Evolutionary conservation across 2,329 filamentous ascomycete species (phyloP), one percentile per base, ranked within the genome.

Genomic region (Epicoccum sorghinum): DNA sequence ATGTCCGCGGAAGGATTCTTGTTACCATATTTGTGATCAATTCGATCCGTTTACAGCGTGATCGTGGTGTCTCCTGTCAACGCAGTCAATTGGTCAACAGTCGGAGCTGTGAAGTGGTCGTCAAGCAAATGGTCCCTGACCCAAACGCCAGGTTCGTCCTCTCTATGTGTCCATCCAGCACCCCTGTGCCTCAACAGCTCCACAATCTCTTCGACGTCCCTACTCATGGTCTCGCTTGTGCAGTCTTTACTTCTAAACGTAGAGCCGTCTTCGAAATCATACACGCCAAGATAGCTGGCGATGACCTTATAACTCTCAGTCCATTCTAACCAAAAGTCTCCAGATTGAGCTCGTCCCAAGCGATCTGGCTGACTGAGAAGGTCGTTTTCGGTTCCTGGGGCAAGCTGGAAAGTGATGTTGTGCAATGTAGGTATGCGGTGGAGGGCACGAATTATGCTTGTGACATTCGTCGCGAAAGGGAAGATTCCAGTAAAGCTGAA

Each of bases 401-500:
- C 77, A 8, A 81, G 70, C 45, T 78, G 75, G 7, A 80, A 62
- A 3, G 71, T 63, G 2, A 80, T 27, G 22, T 67, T 33, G 39
- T 59, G 58, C 61, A 78, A 35, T 33, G 75, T 67, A 9, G 57
- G 60, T 7, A 76, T 62, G 29, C 61, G 60, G 47, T 66, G 44
- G 2, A 75, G 54, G 2, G 64, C 63, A 3, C 61, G 56, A 4
- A 71, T 52, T 10, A 72, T 49, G 14, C 58, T 53, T 4, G 57
- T 62, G 44, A 89, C 79, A 66, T 90, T 87, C 5, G 81, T 80
- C 42, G 81, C 79, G 32, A 87, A 84, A 0, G 89, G 88, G 61
- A 90, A 91, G 7, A 89, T 82, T 33, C 84, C 86, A 3, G 87
- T 80, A 67, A 89, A 90, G 49, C 75, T 74, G 55, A 84, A 79